Evolutionary conservation across 78 protist genomes (phyloP).

Genomic region (Mantamonas sphyraenae): DNA sequence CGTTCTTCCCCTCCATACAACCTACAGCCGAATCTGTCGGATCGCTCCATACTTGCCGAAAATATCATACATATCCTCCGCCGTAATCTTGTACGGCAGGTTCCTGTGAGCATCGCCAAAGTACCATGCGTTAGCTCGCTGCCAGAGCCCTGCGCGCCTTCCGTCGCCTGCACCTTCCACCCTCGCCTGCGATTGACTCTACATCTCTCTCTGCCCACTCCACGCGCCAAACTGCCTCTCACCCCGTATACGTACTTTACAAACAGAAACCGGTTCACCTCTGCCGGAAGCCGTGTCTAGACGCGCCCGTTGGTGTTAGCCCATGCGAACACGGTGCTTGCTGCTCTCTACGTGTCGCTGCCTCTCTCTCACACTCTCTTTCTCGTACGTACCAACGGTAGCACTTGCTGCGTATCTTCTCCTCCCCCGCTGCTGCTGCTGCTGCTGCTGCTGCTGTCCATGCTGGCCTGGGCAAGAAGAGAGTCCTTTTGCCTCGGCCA

Average conservation of each 20-base stretch:
- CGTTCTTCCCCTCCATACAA: too few species aligned
- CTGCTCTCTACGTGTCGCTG: too few species aligned
- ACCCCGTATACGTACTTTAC: constrained; percentile 41
- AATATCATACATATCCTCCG: constrained; percentile 87
- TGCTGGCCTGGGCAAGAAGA: too few species aligned
- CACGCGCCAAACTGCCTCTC: too few species aligned
- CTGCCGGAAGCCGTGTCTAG: constrained; percentile 80
- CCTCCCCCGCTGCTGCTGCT: too few species aligned
- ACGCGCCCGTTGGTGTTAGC: too few species aligned
- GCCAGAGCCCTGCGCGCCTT: background rate
- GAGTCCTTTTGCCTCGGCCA: too few species aligned
- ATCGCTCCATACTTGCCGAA: constrained; percentile 95
- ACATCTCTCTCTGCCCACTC: background rate
- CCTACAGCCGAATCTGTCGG: constrained; percentile 82
- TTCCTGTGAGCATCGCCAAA: constrained; percentile 26
- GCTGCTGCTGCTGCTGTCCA: too few species aligned
- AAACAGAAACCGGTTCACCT: constrained; percentile 83
- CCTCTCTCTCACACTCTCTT: too few species aligned
- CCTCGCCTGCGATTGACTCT: background rate
- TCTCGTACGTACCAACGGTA: too few species aligned
- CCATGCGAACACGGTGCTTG: too few species aligned
- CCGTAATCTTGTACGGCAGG: constrained; percentile 83
- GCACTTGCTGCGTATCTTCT: too few species aligned
- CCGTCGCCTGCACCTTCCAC: background rate
- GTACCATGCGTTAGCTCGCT: background rate